Conservation (phyloP, 257 asterid species). For the Dorcoceras hygrometricum region DNA sequence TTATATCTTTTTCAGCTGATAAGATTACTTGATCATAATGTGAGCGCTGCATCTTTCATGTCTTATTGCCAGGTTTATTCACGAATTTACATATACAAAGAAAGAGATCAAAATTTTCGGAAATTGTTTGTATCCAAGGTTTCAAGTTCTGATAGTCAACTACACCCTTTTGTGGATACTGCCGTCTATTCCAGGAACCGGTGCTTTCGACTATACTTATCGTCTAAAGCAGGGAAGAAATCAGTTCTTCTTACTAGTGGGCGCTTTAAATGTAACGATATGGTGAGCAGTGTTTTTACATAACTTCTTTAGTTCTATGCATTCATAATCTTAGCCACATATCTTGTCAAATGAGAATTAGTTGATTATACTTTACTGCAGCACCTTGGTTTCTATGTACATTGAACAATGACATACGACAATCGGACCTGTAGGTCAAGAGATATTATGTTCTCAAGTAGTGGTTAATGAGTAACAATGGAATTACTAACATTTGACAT, state of each 20-base stretch:
- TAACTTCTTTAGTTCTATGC: slow-evolving; percentile 5
- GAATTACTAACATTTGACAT: neutral
- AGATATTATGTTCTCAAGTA: neutral
- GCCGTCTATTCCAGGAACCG: slow-evolving; percentile 97
- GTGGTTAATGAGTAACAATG: neutral
- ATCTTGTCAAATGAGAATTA: too few relatives aligned
- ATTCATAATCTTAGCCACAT: neutral
- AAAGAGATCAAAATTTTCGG: slow-evolving; percentile 50
- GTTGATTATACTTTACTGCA: too few relatives aligned
- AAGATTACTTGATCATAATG: slow-evolving; percentile 4
- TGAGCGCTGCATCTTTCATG: slow-evolving; percentile 16
- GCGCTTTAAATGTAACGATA: slow-evolving; percentile 79
- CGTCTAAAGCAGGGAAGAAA: slow-evolving; percentile 91
- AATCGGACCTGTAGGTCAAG: neutral
- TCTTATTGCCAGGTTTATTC: slow-evolving; percentile 65
- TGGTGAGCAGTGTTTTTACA: slow-evolving; percentile 50
- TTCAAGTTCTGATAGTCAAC: slow-evolving; percentile 44
- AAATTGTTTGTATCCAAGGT: slow-evolving; percentile 67
- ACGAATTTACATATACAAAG: slow-evolving; percentile 57
- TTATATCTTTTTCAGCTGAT: slow-evolving; percentile 10
- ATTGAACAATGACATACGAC: too few relatives aligned
- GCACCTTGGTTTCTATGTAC: too few relatives aligned
- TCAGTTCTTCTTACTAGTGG: slow-evolving; percentile 85
- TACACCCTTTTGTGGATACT: slow-evolving; percentile 76
- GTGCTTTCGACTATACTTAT: slow-evolving; percentile 84